Conservation (phyloP, 352 stramenopile genomes). For the Discostella stelligera region DNA sequence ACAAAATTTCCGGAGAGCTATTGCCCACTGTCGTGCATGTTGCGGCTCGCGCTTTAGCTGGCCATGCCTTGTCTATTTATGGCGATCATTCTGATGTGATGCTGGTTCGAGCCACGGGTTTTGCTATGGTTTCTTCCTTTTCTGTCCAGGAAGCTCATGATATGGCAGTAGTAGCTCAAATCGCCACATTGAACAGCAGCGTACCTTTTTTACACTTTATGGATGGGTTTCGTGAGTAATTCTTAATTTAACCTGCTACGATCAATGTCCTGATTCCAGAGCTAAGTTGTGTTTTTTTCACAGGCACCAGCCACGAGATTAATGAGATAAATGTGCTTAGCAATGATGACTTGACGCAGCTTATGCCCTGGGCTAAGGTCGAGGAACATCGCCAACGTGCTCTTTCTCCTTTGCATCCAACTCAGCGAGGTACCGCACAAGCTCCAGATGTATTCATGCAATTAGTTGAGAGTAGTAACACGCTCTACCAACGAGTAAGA, state of each 20-base stretch:
- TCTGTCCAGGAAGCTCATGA: conserved; percentile 88
- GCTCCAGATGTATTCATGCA: conserved; percentile 90
- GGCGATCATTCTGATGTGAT: conserved; percentile 90
- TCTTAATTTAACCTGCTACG: not conserved
- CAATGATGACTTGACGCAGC: conserved; percentile 54
- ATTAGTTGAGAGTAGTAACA: conserved; percentile 86
- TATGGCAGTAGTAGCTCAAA: conserved; percentile 89
- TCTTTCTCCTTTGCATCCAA: conserved; percentile 68
- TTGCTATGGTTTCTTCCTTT: conserved; percentile 88
- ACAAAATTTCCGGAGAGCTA: conserved; percentile 89
- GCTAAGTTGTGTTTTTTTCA: not conserved
- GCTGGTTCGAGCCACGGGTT: conserved; percentile 88
- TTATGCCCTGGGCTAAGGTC: conserved; percentile 68
- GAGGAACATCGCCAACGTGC: conserved; percentile 64
- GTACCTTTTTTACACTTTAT: conserved; percentile 92
- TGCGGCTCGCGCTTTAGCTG: conserved; percentile 81
- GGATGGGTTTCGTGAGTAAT: conserved; percentile 80
- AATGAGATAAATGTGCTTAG: conserved; percentile 84
- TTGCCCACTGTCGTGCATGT: conserved; percentile 87
- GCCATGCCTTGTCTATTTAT: conserved; percentile 74
- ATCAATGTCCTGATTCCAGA: not conserved
- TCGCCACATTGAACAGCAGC: conserved; percentile 87
- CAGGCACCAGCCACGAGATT: conserved; percentile 81
- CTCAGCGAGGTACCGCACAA: conserved; percentile 72
- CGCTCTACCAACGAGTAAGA: conserved; percentile 79